Percentiles rank a stretch among this genome's conserved stretches.
Evolutionary conservation across 257 asterid species (phyloP).

Genomic region (Capsicum pubescens): DNA sequence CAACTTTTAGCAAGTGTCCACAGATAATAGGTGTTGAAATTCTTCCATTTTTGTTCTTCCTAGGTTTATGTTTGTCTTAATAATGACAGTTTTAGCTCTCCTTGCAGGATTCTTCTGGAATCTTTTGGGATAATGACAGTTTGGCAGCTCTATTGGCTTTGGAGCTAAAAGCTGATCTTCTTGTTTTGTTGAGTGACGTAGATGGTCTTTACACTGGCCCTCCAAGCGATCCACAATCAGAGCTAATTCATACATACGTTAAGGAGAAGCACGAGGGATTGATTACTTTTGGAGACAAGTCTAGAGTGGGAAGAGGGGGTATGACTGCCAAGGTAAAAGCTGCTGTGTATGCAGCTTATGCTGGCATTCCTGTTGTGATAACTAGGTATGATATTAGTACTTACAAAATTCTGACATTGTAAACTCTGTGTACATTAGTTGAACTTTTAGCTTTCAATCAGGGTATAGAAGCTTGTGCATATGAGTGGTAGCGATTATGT

Average conservation of each 20-base stretch:
- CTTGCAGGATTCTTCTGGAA: constrained; percentile 76
- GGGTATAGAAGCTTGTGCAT: constrained; percentile 2
- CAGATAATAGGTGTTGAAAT: not conserved
- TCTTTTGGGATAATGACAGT: constrained; percentile 90
- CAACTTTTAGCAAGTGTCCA: not conserved
- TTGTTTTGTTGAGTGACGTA: constrained; percentile 78
- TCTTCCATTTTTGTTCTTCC: constrained; percentile 14
- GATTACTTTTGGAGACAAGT: constrained; percentile 82
- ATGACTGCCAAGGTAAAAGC: constrained; percentile 95
- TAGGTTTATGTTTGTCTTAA: constrained; percentile 23
- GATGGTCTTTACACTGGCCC: constrained; percentile 92
- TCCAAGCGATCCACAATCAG: constrained; percentile 75
- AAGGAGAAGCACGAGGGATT: constrained; percentile 62
- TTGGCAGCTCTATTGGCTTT: constrained; percentile 76
- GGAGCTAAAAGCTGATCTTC: constrained; percentile 84
- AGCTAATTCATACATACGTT: constrained; percentile 64
- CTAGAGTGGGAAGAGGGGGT: constrained; percentile 92
- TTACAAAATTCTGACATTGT: not conserved
- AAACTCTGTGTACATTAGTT: not conserved
- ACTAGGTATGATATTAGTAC: constrained; percentile 54
- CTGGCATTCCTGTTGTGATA: constrained; percentile 80
- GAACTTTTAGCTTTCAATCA: constrained; percentile 14
- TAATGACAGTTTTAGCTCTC: constrained; percentile 18
- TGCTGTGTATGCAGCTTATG: constrained; percentile 67
- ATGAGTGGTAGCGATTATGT: not conserved